Percentiles rank a stretch among this genome's conserved stretches.
Conservation (phyloP, 2,329 filamentous ascomycete genomes). For the Trichoderma atroviride region DNA sequence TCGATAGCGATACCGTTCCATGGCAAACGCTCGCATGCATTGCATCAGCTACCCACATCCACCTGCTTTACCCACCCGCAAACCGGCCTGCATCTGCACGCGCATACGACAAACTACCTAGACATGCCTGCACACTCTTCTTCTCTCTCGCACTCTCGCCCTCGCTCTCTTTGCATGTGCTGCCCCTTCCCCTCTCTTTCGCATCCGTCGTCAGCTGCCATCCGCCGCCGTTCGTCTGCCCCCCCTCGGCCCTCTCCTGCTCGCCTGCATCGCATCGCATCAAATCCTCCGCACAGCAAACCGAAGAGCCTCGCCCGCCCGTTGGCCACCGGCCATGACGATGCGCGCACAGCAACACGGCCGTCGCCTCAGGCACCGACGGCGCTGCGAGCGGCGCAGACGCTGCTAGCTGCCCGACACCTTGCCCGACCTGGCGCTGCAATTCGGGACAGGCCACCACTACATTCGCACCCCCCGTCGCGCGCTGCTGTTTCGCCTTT, state of each 20-base stretch:
- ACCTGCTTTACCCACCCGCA: slow-evolving; percentile 11
- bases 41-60: slow-evolving; percentile 11
- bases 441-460: slow-evolving; percentile 6
- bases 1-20: neutral
- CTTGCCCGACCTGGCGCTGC: neutral
- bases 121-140: slow-evolving; percentile 17
- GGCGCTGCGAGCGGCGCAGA: neutral
- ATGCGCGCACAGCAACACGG: neutral
- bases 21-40: slow-evolving; percentile 10
- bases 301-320: neutral
- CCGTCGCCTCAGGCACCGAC: neutral
- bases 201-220: slow-evolving; percentile 10
- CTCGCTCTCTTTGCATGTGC: slow-evolving; percentile 4
- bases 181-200: slow-evolving; percentile 18
- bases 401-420: neutral
- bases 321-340: neutral
- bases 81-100: slow-evolving; percentile 12
- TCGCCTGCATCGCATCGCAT: slow-evolving; percentile 12
- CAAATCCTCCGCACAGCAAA: neutral
- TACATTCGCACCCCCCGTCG: slow-evolving; percentile 25
- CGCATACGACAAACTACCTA: slow-evolving; percentile 1
- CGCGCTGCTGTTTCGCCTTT: neutral
- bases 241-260: neutral
- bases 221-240: neutral
- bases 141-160: neutral